Conservation (phyloP, 805 yeast genomes). For the Spathaspora sp. region DNA sequence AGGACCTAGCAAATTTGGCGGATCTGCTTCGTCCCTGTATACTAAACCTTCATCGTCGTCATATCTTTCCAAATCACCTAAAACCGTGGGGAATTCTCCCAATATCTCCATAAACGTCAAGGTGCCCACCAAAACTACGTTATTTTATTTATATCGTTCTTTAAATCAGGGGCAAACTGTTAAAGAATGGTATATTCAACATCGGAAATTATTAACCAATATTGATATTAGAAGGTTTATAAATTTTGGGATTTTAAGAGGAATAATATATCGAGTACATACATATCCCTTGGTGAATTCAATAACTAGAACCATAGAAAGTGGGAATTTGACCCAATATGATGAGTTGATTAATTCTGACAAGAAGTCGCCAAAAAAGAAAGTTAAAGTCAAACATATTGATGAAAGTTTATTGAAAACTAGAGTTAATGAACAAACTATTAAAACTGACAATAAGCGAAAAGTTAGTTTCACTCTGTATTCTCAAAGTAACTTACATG, state of each 20-base stretch:
- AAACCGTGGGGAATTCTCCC: slow-evolving; percentile 4
- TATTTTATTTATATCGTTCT: slow-evolving; percentile 73
- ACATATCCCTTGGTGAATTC: slow-evolving; percentile 63
- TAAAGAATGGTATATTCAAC: slow-evolving; percentile 76
- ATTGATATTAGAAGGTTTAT: slow-evolving; percentile 83
- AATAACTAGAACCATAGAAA: slow-evolving; percentile 36
- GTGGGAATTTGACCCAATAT: slow-evolving; percentile 10
- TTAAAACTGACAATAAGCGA: slow-evolving; percentile 19
- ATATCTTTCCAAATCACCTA: slow-evolving; percentile 8
- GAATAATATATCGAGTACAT: slow-evolving; percentile 76
- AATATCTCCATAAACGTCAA: slow-evolving; percentile 9
- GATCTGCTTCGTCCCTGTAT: slow-evolving; percentile 9
- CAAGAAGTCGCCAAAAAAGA: background rate
- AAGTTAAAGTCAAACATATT: slow-evolving; percentile 2
- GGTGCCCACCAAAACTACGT: slow-evolving; percentile 59
- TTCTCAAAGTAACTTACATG: slow-evolving; percentile 1
- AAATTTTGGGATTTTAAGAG: slow-evolving; percentile 80
- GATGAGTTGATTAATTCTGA: slow-evolving; percentile 4
- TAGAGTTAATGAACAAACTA: slow-evolving; percentile 18
- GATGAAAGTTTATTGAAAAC: slow-evolving; percentile 13
- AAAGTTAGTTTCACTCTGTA: slow-evolving; percentile 30
- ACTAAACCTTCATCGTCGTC: slow-evolving; percentile 7
- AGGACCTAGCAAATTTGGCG: background rate
- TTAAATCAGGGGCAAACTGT: slow-evolving; percentile 75
- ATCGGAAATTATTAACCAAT: slow-evolving; percentile 51